phyloP scores from a whole-genome alignment of 208 protist species.

The Trypanosoma rangeli region DNA sequence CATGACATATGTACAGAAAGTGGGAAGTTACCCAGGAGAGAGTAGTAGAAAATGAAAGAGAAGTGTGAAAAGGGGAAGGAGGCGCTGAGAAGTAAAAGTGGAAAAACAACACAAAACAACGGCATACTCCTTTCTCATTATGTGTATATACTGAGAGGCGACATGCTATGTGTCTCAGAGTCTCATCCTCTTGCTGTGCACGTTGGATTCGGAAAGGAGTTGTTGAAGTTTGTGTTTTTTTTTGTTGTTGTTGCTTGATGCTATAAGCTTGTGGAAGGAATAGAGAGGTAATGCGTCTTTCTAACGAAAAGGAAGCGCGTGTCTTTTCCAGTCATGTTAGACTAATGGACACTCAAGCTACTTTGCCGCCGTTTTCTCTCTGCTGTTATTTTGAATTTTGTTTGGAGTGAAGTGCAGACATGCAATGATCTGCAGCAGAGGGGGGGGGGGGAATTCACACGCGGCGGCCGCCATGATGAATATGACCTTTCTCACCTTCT shows the following conservation, averaged over 20 bases:
- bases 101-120: constrained; percentile 11
- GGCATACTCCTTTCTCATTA: not conserved
- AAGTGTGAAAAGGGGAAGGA: not conserved
- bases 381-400: constrained; percentile 10
- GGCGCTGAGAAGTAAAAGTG: not conserved
- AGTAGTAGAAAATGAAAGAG: constrained; percentile 12
- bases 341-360: not conserved
- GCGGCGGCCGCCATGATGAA: no score
- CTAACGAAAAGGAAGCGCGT: not conserved
- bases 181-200: not conserved
- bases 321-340: not conserved
- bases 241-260: not conserved
- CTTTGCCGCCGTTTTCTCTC: not conserved
- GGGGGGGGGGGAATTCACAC: no score
- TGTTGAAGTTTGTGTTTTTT: not conserved
- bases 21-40: not conserved
- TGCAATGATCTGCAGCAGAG: no score
- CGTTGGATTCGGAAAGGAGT: not conserved
- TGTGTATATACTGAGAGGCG: not conserved
- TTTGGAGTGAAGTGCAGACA: no score
- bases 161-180: not conserved
- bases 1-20: not conserved
- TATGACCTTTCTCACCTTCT: no score
- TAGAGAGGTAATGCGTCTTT: not conserved
- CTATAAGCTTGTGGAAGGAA: not conserved